Evolutionary conservation across 2,329 filamentous ascomycete species (phyloP), one percentile per base, ranked within the genome.

Genomic region (Didymella pinodella): DNA sequence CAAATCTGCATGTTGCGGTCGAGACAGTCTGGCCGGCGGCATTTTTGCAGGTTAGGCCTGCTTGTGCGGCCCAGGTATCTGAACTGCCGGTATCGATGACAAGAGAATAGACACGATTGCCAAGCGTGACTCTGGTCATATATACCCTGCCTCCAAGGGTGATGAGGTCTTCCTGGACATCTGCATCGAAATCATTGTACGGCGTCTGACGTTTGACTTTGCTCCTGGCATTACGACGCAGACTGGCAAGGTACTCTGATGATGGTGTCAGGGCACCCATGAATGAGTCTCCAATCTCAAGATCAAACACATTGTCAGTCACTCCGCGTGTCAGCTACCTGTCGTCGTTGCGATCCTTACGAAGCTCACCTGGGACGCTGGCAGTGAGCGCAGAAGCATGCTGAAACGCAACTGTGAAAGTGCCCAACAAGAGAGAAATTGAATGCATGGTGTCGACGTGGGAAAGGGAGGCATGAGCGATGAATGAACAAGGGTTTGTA

Each of bases 141-240:
- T 74, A 74, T 12, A 75, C 66, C 28, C 71, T 62, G 14, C 71
- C 68, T 7, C 66, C 67, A 1, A 73, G 48, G 18, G 69, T 71
- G 44, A 64, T 48, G 26, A 74, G 61, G 26, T 58, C 38, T 48
- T 70, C 64, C 38, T 68, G 60, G 31, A 65, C 43, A 18, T 50
- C n/a, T 7, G 59, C 64, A 7, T 46, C 20, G 10, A 26, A 6
- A n/a, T 54, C 52, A 12, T 31, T n/a, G 25, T 44, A 44, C 3
- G 22, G 41, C n/a, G 22, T 49, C 32, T 65, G 63, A 18, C 55
- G 55, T 34, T 58, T 58, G 10, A 20, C 48, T 29, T 53, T 57
- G 16, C 36, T 34, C 14, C 41, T 48, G 12, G 54, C 48, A 40
- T 57, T 52, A 11, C 36, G 55, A n/a, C 49, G 49, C 18, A 58